Evolutionary conservation across 2,329 filamentous ascomycete species (phyloP).

Genomic region (Epichloe baconii): DNA sequence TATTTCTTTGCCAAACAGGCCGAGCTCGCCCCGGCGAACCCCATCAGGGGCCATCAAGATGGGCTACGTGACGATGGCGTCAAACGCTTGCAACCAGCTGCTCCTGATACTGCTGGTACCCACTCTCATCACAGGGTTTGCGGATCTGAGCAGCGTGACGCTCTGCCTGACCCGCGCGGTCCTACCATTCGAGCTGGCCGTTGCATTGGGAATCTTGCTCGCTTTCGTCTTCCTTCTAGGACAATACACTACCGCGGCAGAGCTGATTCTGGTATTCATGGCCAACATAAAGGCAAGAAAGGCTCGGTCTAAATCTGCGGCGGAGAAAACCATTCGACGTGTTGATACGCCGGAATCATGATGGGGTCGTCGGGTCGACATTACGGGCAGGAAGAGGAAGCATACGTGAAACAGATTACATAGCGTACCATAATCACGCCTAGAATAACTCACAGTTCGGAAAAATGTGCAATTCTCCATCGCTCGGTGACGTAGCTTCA

Average conservation of each 20-base stretch:
- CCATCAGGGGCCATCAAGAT: not conserved
- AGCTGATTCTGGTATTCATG: slow-evolving; percentile 9
- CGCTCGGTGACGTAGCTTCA: too few species aligned
- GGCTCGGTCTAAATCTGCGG: not conserved
- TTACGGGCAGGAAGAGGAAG: too few species aligned
- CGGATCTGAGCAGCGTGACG: slow-evolving; percentile 14
- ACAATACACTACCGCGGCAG: slow-evolving; percentile 11
- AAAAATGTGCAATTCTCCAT: too few species aligned
- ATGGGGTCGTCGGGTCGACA: not conserved
- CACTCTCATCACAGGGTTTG: slow-evolving; percentile 16
- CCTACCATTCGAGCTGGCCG: slow-evolving; percentile 14
- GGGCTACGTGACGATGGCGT: slow-evolving; percentile 1
- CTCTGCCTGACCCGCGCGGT: slow-evolving; percentile 16
- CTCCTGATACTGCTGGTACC: slow-evolving; percentile 13
- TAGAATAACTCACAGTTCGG: too few species aligned
- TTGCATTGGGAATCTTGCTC: slow-evolving; percentile 14
- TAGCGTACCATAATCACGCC: too few species aligned
- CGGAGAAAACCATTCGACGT: not conserved
- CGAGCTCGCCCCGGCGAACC: not conserved
- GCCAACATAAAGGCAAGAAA: slow-evolving; percentile 1
- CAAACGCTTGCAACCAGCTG: slow-evolving; percentile 13
- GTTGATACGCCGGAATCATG: not conserved
- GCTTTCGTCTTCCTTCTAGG: slow-evolving; percentile 12
- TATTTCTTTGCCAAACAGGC: slow-evolving; percentile 13
- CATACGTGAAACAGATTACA: too few species aligned